A percentile compares a stretch with the other conserved stretches of the same genome.
Conservation (phyloP, 2,329 filamentous ascomycete species). For the Paracorniculantispora psalliotae region DNA sequence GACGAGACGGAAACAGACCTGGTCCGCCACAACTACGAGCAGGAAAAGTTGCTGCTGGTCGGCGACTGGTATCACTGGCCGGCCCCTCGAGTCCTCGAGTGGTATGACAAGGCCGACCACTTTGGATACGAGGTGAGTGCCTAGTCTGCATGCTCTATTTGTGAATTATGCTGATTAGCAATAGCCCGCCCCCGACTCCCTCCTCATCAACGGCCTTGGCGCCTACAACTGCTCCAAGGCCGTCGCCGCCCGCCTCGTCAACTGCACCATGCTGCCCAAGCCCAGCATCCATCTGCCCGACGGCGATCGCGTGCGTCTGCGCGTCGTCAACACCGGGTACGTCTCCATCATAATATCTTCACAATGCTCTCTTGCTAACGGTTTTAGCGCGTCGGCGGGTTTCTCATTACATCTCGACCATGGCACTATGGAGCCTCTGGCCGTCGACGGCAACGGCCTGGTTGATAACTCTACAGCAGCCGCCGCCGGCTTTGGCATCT, state of each 20-base stretch:
- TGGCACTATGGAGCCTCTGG: conserved; percentile 16
- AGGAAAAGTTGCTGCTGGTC: conserved; percentile 12
- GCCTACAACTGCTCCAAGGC: conserved; percentile 19
- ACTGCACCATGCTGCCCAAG: conserved; percentile 10
- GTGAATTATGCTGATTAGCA: conserved; percentile 3
- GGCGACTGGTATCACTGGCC: conserved; percentile 16
- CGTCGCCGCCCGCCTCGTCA: conserved; percentile 14
- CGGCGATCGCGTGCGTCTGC: conserved; percentile 14
- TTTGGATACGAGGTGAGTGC: conserved; percentile 15
- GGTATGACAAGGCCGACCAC: conserved; percentile 14
- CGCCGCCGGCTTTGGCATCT: conserved; percentile 15
- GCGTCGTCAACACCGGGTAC: conserved; percentile 19
- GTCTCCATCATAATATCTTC: not conserved
- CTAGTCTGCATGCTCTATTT: too few species aligned
- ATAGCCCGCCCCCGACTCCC: conserved; percentile 16
- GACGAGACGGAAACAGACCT: not conserved
- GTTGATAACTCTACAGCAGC: conserved; percentile 8
- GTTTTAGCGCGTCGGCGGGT: conserved; percentile 13
- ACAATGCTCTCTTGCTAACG: not conserved
- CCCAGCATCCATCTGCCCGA: conserved; percentile 14
- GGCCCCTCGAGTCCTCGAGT: conserved; percentile 9
- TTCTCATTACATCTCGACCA: conserved; percentile 12
- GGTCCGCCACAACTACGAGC: conserved; percentile 5
- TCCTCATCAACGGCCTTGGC: conserved; percentile 14
- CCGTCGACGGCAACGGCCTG: conserved; percentile 18